Conservation (phyloP, 192 early-diverging fungal genomes). For the Coemansia sp. region DNA sequence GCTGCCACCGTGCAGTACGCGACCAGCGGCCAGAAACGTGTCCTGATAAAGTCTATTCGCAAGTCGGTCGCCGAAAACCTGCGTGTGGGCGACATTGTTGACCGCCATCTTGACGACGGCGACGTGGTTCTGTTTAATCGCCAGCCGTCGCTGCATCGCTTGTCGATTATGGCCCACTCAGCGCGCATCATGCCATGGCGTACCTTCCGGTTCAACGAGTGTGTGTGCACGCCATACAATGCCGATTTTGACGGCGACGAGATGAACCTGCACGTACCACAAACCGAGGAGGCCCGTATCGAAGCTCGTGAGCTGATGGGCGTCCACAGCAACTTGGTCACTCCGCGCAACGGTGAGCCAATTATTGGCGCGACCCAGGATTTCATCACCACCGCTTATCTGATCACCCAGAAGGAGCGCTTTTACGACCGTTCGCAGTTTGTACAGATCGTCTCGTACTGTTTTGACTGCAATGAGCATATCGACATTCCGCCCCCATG, state of each 20-base stretch:
- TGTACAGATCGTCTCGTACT: constrained; percentile 88
- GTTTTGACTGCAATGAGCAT: constrained; percentile 79
- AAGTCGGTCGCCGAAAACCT: constrained; percentile 69
- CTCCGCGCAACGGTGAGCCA: constrained; percentile 97
- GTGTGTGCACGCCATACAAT: constrained; percentile 99
- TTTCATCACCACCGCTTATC: constrained; percentile 96
- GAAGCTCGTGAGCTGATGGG: constrained; percentile 98
- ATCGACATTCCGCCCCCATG: constrained; percentile 94
- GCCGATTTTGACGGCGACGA: constrained; percentile 99
- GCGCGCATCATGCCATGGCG: constrained; percentile 89
- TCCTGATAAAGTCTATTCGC: constrained; percentile 75
- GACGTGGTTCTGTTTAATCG: constrained; percentile 99
- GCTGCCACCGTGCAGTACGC: constrained; percentile 78
- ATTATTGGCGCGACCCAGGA: constrained; percentile 99
- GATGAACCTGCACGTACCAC: constrained; percentile 99
- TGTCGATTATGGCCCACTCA: constrained; percentile 97
- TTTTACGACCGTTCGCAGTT: constrained; percentile 96
- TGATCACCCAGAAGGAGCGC: constrained; percentile 89
- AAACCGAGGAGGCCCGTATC: constrained; percentile 96
- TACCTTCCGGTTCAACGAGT: constrained; percentile 99
- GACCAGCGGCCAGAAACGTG: constrained; percentile 58
- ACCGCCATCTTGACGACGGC: constrained; percentile 89
- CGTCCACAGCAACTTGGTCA: constrained; percentile 94
- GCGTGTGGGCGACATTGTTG: constrained; percentile 87
- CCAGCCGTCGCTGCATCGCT: constrained; percentile 96